phyloP scores from a whole-genome alignment of 108 stramenopile genomes.

The Skeletonema marinoi region DNA sequence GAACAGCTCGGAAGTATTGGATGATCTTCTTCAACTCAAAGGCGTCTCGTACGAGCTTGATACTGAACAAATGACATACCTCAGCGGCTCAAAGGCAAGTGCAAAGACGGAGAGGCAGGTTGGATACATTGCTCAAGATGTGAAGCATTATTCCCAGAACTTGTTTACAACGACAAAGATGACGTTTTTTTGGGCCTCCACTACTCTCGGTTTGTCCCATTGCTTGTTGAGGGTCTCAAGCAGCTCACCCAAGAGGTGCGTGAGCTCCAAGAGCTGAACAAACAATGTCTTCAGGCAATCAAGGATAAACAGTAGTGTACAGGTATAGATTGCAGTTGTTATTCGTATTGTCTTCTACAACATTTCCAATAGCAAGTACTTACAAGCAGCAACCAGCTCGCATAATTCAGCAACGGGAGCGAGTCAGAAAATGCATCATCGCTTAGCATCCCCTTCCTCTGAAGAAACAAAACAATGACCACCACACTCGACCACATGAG shows the following conservation, averaged over 20 bases:
- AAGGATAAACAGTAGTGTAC: not conserved
- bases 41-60: slow-evolving; percentile 55
- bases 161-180: slow-evolving; percentile 46
- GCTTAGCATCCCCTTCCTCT: not conserved
- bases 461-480: not conserved
- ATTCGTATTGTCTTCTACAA: not conserved
- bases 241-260: slow-evolving; percentile 30
- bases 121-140: slow-evolving; percentile 70
- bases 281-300: not conserved
- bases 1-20: slow-evolving; percentile 25
- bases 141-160: slow-evolving; percentile 49
- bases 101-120: slow-evolving; percentile 21
- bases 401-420: not conserved
- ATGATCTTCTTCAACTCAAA: slow-evolving; percentile 31
- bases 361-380: not conserved
- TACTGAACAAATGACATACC: slow-evolving; percentile 21
- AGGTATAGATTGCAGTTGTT: not conserved
- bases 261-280: slow-evolving; percentile 9
- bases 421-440: slow-evolving; percentile 3
- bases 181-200: slow-evolving; percentile 40
- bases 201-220: slow-evolving; percentile 43
- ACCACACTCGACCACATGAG: slow-evolving; percentile 6
- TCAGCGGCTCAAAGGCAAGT: not conserved
- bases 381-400: not conserved
- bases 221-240: slow-evolving; percentile 48